These are phyloP conservation scores for Tylopilus sp. DNA, from an alignment of 1,284 basidiomycete species.

Conservation along the genomic window DNA sequence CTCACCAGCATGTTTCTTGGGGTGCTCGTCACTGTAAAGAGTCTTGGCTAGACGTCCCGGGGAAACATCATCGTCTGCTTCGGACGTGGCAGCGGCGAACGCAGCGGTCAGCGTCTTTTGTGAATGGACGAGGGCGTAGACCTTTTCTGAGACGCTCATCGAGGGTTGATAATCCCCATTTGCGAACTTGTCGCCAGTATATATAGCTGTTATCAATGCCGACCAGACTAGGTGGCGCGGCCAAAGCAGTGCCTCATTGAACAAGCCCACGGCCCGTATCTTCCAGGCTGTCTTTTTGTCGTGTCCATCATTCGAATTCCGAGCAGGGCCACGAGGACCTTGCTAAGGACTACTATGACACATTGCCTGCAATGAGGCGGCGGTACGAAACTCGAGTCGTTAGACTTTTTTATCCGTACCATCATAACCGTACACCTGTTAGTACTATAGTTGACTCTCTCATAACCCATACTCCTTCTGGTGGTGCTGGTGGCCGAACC, in stretches of 20 bases:
- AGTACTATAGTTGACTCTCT: no score
- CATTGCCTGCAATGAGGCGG: no score
- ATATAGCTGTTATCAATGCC: no score
- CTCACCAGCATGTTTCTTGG: conserved; percentile 12
- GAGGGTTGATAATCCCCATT: background rate
- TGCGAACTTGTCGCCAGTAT: background rate
- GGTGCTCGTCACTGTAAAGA: conserved; percentile 20
- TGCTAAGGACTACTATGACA: no score
- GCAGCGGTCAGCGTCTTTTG: conserved; percentile 27
- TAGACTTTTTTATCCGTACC: background rate
- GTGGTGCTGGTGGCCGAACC: no score
- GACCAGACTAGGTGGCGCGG: no score
- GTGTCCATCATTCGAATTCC: no score
- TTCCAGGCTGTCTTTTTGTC: no score
- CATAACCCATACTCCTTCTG: no score
- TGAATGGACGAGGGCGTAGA: conserved; percentile 26
- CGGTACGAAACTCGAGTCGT: background rate
- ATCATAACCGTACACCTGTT: conserved; percentile 11
- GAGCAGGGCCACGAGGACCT: no score
- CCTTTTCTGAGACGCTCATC: conserved; percentile 30
- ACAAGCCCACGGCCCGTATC: no score
- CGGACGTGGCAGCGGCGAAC: conserved; percentile 22
- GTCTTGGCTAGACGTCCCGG: conserved; percentile 27
- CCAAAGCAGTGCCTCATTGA: no score
- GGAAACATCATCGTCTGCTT: conserved; percentile 12